Base-by-base conservation (phyloP, 495 filamentous ascomycete genomes). In the Aspergillus bertholletiae region DNA sequence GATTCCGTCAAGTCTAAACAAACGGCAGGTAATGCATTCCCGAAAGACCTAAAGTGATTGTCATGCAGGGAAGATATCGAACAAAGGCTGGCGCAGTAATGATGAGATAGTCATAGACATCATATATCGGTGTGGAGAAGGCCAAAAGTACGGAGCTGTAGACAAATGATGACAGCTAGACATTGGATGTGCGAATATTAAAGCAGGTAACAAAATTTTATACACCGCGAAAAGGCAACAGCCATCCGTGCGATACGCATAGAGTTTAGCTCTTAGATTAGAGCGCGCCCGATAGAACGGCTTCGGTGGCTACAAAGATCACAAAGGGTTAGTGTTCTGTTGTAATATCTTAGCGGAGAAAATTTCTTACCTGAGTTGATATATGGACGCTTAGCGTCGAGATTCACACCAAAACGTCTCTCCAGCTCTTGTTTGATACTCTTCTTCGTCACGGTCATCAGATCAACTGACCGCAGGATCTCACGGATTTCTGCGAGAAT, bases 401-500 rank as follows among this genome's bases (percentile, higher is more conserved):
- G 73, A 43, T 78, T 78, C 30, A 95, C 83, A 26, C 86, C 88
- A 67, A 96, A 99, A 58, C 92, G 81, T 62, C 81, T 79, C 76
- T 99, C 95, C 53, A 99, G 74, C 72, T 99, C 95, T 54, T 80
- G 71, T 80, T 96, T 97, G 74, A 99, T 88, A 54, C 88, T 89
- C 84, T 97, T 99, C 86, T 99, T 99, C 57, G 95, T 97, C 26
- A 97, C 88, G 9, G 77, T 90, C 94, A 99, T 99, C 62, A 99
- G 75, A 75, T 99, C 95, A 2, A 90, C 90, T 2, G 88, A 92
- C 56, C 84, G 78, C 46, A 99, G 74, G 51, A 99, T 95, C 60
- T 96, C 92, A 37, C 94, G 78, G 53, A 99, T 97, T 78, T 99
- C 95, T 1, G 89, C 86, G 45, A 97, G 74, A 45, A 99, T 78